These are phyloP conservation scores for Kandelia obovata DNA, from an alignment of 345 rosid genomes.

Conservation along the genomic window DNA sequence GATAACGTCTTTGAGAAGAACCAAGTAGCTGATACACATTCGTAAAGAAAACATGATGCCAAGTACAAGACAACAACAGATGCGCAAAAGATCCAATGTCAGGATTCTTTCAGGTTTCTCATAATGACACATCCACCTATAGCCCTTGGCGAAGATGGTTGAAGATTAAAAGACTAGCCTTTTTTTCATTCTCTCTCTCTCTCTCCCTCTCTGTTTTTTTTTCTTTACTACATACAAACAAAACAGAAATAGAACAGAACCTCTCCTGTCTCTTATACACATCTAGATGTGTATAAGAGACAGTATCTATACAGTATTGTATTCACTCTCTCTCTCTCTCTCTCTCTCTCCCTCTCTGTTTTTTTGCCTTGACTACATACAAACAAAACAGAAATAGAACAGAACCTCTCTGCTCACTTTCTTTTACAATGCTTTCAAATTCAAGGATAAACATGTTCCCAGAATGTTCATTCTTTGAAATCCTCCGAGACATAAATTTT, in stretches of 20 bases:
- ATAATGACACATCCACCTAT: conserved; percentile 12
- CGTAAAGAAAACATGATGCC: conserved; percentile 4
- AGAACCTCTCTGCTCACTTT: neutral
- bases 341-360: too few species aligned
- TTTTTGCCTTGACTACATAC: neutral
- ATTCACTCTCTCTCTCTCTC: neutral
- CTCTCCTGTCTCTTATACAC: too few species aligned
- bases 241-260: too few species aligned
- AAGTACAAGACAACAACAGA: conserved; percentile 1
- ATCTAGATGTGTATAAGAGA: too few species aligned
- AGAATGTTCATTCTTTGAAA: neutral
- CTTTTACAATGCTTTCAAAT: neutral
- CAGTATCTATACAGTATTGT: too few species aligned
- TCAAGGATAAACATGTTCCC: neutral
- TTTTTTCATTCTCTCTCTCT: neutral
- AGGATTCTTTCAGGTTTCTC: conserved; percentile 1
- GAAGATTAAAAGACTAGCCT: neutral
- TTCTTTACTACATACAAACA: neutral
- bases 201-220: neutral
- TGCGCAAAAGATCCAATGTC: conserved; percentile 3
- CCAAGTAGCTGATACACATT: neutral
- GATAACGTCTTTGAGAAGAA: conserved; percentile 9
- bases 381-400: conserved; percentile 4
- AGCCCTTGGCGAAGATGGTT: neutral
- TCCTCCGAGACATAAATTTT: neutral